These are phyloP conservation scores for Monoraphidium neglectum DNA, from an alignment of 139 green algal genomes.

Conservation along the genomic window DNA sequence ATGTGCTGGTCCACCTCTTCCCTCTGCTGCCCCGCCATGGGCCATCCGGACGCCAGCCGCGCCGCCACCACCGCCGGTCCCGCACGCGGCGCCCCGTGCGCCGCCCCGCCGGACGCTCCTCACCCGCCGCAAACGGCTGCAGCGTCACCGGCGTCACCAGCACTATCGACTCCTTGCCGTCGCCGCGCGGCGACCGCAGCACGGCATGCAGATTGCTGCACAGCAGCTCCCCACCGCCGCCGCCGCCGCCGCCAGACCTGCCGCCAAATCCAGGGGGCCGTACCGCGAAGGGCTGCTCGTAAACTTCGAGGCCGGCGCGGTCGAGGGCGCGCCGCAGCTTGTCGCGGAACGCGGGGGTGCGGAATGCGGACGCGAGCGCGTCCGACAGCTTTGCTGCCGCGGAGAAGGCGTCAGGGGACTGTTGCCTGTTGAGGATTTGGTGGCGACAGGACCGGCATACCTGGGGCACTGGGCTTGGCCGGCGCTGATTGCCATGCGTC, in stretches of 20 bases:
- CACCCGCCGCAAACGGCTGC: background rate
- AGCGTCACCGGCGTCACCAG: constrained; percentile 55
- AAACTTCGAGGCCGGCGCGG: background rate
- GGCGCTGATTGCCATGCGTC: too few species aligned
- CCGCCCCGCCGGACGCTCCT: too few species aligned
- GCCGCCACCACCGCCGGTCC: too few species aligned
- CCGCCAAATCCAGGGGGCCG: background rate
- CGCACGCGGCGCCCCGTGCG: too few species aligned
- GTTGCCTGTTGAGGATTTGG: too few species aligned
- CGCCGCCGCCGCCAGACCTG: background rate
- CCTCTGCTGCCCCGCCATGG: too few species aligned
- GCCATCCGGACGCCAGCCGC: too few species aligned
- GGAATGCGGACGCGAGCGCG: background rate
- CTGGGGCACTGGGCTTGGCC: too few species aligned
- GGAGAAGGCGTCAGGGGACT: too few species aligned
- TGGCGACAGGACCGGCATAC: too few species aligned
- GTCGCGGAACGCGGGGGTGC: background rate
- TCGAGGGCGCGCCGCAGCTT: background rate
- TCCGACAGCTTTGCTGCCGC: too few species aligned
- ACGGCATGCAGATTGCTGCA: constrained; percentile 53
- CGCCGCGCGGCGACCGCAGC: constrained; percentile 43
- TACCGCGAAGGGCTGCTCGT: constrained; percentile 11
- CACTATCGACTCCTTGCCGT: constrained; percentile 68
- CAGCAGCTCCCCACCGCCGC: background rate
- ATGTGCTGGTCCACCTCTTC: too few species aligned